A percentile compares a stretch with the other conserved stretches of the same genome.
phyloP scores from a whole-genome alignment of 495 filamentous ascomycete species.

The Penicillium subrubescens region DNA sequence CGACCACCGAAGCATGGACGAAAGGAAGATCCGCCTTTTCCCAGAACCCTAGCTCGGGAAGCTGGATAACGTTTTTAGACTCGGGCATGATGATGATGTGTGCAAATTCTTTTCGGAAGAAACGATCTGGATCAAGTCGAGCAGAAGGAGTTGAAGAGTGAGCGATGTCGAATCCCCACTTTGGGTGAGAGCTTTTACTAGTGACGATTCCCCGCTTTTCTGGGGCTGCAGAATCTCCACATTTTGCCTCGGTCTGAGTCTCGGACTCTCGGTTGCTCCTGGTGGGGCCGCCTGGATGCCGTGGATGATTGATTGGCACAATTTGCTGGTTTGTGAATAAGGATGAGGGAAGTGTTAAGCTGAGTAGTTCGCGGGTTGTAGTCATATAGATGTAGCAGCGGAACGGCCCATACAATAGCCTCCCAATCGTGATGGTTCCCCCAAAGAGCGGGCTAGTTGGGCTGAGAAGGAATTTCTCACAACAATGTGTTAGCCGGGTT shows the following conservation, averaged over 20 bases:
- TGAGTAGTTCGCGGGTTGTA: neutral
- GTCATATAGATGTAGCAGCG: no score
- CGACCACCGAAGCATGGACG: conserved; percentile 22
- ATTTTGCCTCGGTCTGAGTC: conserved; percentile 8
- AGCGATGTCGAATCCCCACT: neutral
- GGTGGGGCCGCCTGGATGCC: conserved; percentile 6
- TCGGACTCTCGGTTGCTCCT: conserved; percentile 9
- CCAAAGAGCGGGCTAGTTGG: no score
- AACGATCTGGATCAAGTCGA: neutral
- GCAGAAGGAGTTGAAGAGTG: neutral
- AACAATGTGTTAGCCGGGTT: no score
- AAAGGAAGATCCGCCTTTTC: conserved; percentile 38
- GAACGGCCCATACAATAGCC: no score
- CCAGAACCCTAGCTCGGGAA: conserved; percentile 37
- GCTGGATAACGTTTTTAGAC: conserved; percentile 15
- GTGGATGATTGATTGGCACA: neutral
- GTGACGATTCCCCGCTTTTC: conserved; percentile 12
- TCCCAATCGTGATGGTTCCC: no score
- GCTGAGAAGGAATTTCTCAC: no score
- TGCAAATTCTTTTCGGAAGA: neutral
- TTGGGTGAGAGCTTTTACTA: no score
- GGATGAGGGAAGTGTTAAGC: neutral
- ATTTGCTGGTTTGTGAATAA: neutral
- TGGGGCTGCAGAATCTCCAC: conserved; percentile 2
- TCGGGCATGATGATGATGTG: conserved; percentile 2